Percentiles rank a stretch among this genome's conserved stretches.
phyloP scores from a whole-genome alignment of 768 basidiomycete species.

The Boletellus emodensis region DNA sequence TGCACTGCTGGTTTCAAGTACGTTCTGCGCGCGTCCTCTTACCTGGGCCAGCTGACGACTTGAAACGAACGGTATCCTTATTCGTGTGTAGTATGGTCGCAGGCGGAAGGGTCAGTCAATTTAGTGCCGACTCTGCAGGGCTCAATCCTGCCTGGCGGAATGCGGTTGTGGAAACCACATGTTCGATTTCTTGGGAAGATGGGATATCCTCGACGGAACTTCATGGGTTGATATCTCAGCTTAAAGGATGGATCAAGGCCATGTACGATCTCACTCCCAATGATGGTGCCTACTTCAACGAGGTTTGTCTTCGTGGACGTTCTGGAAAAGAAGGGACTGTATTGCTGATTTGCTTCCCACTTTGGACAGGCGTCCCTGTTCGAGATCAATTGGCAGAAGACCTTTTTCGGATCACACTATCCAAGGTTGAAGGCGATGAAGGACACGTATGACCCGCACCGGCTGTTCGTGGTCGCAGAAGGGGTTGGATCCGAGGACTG shows the following conservation, averaged over 20 bases:
- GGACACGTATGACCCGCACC: constrained; percentile 13
- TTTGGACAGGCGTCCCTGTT: constrained; percentile 38
- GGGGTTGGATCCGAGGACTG: constrained; percentile 26
- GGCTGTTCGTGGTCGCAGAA: constrained; percentile 8
- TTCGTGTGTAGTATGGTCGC: constrained; percentile 31
- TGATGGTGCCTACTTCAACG: constrained; percentile 45
- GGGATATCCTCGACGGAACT: constrained; percentile 16
- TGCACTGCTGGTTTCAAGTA: constrained; percentile 7
- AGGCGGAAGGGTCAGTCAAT: constrained; percentile 41
- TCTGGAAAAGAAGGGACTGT: neutral
- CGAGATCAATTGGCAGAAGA: constrained; percentile 36
- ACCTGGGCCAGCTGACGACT: no score
- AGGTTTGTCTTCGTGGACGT: constrained; percentile 28
- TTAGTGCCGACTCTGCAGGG: constrained; percentile 36
- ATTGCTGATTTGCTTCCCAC: no score
- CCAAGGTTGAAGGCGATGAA: constrained; percentile 40
- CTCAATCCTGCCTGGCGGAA: constrained; percentile 47
- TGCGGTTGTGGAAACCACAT: constrained; percentile 32
- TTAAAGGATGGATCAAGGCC: constrained; percentile 18
- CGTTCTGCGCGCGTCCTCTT: neutral
- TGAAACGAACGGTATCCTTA: neutral
- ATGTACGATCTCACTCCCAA: constrained; percentile 32
- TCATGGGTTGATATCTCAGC: constrained; percentile 3
- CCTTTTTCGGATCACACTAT: constrained; percentile 48
- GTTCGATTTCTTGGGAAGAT: constrained; percentile 21